Evolutionary conservation across 306 rosid genomes (phyloP).

Genomic region (Rosa rugosa): DNA sequence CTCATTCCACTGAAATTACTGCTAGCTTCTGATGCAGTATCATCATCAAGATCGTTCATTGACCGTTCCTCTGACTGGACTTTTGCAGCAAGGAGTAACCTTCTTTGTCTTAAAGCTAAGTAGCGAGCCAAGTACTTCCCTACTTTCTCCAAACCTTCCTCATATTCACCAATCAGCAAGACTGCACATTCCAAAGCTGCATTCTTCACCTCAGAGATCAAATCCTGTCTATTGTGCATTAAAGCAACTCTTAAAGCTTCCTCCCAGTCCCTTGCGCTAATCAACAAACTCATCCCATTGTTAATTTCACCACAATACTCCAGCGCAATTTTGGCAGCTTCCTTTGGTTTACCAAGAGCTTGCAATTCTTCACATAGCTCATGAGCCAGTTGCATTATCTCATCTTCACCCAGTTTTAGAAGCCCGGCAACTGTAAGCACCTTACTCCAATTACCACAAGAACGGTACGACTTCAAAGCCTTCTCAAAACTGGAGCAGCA

Average conservation of each 20-base stretch:
- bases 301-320: conserved; percentile 79
- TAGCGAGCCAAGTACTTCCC: conserved; percentile 95
- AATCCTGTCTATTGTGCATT: conserved; percentile 68
- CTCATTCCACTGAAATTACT: conserved; percentile 99
- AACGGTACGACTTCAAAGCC: conserved; percentile 81
- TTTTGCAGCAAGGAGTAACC: conserved; percentile 87
- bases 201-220: conserved; percentile 55
- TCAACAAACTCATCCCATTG: conserved; percentile 50
- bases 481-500: conserved; percentile 78
- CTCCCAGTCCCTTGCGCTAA: conserved; percentile 78
- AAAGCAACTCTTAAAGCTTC: conserved; percentile 83
- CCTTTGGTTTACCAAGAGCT: conserved; percentile 89
- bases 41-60: conserved; percentile 72
- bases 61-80: conserved; percentile 71
- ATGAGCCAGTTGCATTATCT: conserved; percentile 56
- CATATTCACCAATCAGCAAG: conserved; percentile 62
- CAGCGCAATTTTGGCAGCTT: conserved; percentile 90
- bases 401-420: conserved; percentile 71
- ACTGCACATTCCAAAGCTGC: conserved; percentile 85
- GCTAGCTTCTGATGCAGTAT: conserved; percentile 87
- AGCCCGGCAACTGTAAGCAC: conserved; percentile 83
- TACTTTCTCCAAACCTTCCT: conserved; percentile 87
- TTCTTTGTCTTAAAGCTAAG: conserved; percentile 92
- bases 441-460: conserved; percentile 80
- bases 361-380: conserved; percentile 99